Conservation (phyloP, 2,329 filamentous ascomycete genomes). For the Neonectria neomacrospora region DNA sequence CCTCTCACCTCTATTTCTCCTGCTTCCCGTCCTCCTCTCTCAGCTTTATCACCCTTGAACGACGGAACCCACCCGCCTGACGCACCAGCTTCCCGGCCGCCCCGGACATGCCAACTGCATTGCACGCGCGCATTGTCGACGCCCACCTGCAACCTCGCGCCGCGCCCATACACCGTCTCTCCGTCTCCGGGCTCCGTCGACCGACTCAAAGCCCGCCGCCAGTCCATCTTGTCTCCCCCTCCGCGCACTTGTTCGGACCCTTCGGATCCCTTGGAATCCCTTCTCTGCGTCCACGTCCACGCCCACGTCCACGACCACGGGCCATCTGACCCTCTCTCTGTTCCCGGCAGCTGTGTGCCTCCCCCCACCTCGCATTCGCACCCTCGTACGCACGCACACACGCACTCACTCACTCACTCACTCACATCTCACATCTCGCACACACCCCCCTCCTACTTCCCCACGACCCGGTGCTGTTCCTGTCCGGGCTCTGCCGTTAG, state of each 20-base stretch:
- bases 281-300: not conserved
- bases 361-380: not conserved
- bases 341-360: not conserved
- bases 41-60: not conserved
- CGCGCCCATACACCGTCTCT: not conserved
- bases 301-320: not conserved
- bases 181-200: not conserved
- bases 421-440: not conserved
- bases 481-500: not conserved
- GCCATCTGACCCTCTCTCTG: not conserved
- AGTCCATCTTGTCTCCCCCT: not conserved
- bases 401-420: not conserved
- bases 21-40: not conserved
- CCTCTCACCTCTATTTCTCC: not conserved
- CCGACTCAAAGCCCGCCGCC: not conserved
- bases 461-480: conserved; percentile 1
- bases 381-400: not conserved
- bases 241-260: not conserved
- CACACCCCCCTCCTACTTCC: not conserved
- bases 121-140: not conserved
- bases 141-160: not conserved
- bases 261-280: not conserved
- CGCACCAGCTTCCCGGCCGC: conserved; percentile 6
- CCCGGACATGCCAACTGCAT: not conserved
- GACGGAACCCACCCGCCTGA: conserved; percentile 2